Conservation (phyloP, 2,329 filamentous ascomycete genomes). For the Rutstroemia sp. region DNA sequence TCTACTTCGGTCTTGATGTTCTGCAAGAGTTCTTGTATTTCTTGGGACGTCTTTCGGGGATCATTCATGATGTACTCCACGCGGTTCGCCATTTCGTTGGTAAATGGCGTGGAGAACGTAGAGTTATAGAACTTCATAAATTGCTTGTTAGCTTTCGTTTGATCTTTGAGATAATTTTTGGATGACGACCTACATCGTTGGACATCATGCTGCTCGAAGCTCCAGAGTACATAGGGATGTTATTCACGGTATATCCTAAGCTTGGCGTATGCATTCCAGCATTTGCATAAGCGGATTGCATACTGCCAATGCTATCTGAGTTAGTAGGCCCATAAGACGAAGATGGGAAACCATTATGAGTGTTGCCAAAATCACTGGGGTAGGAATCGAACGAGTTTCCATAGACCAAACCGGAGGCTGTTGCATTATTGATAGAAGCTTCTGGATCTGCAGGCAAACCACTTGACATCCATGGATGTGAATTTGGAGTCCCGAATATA, state of each 20-base stretch:
- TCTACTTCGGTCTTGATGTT: slow-evolving; percentile 70
- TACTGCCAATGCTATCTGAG: background rate
- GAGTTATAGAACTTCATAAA: slow-evolving; percentile 22
- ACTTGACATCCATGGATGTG: slow-evolving; percentile 11
- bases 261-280: background rate
- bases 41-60: slow-evolving; percentile 48
- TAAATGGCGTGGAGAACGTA: slow-evolving; percentile 24
- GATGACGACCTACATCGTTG: slow-evolving; percentile 17
- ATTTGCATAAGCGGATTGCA: background rate
- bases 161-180: slow-evolving; percentile 31
- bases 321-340: background rate
- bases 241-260: slow-evolving; percentile 3
- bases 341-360: background rate
- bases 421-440: background rate
- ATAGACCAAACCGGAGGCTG: background rate
- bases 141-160: slow-evolving; percentile 33
- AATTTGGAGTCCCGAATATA: slow-evolving; percentile 25
- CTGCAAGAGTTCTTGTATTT: slow-evolving; percentile 61
- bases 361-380: slow-evolving; percentile 2
- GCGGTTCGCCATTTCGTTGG: slow-evolving; percentile 25
- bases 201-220: background rate
- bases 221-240: background rate
- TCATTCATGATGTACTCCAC: slow-evolving; percentile 31
- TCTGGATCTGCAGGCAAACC: background rate
- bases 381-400: background rate